Evolutionary conservation across 2,329 filamentous ascomycete species (phyloP).

Genomic region (Fusarium stilboides): DNA sequence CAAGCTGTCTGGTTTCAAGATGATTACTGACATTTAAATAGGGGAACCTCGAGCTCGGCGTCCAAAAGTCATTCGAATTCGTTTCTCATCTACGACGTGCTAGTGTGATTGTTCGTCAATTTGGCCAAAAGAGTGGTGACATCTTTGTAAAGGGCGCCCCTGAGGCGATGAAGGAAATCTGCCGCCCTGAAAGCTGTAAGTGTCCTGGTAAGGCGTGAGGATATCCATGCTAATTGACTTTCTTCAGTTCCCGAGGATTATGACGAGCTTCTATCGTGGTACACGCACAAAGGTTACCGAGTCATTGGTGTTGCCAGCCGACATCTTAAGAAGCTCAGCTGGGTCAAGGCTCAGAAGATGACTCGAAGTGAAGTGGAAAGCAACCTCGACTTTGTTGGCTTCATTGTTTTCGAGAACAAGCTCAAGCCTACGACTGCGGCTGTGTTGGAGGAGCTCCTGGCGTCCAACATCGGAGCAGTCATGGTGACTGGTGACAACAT

Average conservation of each 20-base stretch:
- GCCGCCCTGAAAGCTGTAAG: slow-evolving; percentile 83
- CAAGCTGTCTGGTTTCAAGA: slow-evolving; percentile 50
- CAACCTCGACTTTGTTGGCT: slow-evolving; percentile 88
- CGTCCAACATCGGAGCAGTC: slow-evolving; percentile 87
- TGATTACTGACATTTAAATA: slow-evolving; percentile 39
- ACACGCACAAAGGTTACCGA: slow-evolving; percentile 95
- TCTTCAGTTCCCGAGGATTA: slow-evolving; percentile 83
- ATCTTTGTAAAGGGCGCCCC: slow-evolving; percentile 97
- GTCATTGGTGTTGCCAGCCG: slow-evolving; percentile 96
- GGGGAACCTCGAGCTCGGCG: slow-evolving; percentile 84
- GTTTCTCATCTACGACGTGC: slow-evolving; percentile 92
- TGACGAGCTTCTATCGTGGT: slow-evolving; percentile 88
- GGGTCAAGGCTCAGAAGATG: slow-evolving; percentile 97
- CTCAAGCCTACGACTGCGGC: slow-evolving; percentile 88
- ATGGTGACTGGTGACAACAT: slow-evolving; percentile 99
- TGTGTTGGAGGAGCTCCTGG: slow-evolving; percentile 84
- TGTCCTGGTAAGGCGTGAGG: slow-evolving; percentile 25
- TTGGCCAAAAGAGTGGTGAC: slow-evolving; percentile 86
- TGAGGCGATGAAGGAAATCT: slow-evolving; percentile 96
- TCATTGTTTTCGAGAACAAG: slow-evolving; percentile 99
- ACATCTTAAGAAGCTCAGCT: slow-evolving; percentile 88
- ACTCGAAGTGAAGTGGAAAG: slow-evolving; percentile 87
- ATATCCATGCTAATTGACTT: slow-evolving; percentile 37
- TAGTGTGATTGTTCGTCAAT: slow-evolving; percentile 92
- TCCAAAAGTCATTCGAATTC: slow-evolving; percentile 94